Conservation (phyloP, 345 rosid species). For the Lumnitzera littorea region DNA sequence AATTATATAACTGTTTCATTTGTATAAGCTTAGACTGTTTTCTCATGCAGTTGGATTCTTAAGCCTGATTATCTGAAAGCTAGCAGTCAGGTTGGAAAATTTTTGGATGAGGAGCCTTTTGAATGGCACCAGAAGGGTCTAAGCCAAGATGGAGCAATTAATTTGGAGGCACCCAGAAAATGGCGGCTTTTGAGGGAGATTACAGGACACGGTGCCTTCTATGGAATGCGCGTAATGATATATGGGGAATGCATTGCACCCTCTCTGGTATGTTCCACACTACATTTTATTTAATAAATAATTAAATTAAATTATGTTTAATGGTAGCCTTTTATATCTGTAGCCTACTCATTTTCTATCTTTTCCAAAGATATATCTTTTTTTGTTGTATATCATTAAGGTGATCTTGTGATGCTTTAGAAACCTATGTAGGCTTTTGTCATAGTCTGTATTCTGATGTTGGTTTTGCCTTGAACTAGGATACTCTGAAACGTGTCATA, state of each 20-base stretch:
- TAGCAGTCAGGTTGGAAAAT: constrained; percentile 61
- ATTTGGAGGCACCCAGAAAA: constrained; percentile 77
- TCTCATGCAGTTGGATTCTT: constrained; percentile 82
- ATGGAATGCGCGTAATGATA: constrained; percentile 62
- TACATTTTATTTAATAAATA: neutral
- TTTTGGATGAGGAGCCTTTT: constrained; percentile 71
- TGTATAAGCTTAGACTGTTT: neutral
- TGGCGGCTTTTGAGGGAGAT: constrained; percentile 77
- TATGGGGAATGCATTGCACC: constrained; percentile 92
- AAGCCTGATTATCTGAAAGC: constrained; percentile 71
- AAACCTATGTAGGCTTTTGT: too few species aligned
- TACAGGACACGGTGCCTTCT: constrained; percentile 91
- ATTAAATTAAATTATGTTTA: too few species aligned
- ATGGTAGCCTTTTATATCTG: too few species aligned
- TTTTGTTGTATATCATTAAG: too few species aligned
- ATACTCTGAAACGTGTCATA: constrained; percentile 83
- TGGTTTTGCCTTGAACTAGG: constrained; percentile 36
- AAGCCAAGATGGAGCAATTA: constrained; percentile 75
- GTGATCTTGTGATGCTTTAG: too few species aligned
- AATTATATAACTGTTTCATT: too few species aligned
- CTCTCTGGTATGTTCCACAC: constrained; percentile 55
- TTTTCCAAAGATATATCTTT: too few species aligned
- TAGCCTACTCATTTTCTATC: too few species aligned
- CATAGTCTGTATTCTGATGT: too few species aligned
- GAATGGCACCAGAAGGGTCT: constrained; percentile 77